phyloP scores from a whole-genome alignment of 106 monocot species.

The Platanthera zijinensis region DNA sequence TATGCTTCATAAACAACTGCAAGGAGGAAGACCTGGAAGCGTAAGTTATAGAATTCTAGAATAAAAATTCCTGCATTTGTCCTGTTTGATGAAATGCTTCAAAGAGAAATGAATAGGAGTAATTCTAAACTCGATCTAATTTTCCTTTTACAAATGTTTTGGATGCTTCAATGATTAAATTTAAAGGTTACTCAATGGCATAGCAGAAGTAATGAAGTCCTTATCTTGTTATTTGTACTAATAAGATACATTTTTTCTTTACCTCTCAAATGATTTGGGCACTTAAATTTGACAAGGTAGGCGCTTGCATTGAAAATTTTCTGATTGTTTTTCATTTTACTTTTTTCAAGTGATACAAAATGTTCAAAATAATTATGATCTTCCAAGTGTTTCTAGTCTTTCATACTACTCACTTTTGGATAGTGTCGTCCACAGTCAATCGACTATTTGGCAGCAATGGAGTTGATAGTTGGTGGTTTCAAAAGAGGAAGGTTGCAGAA shows the following conservation, averaged over 20 bases:
- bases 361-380: not conserved
- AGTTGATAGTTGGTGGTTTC: not conserved
- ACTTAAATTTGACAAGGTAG: not conserved
- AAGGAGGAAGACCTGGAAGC: too few relatives aligned
- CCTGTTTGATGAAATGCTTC: too few relatives aligned
- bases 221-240: not conserved
- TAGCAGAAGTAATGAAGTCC: not conserved
- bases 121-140: too few relatives aligned
- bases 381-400: not conserved
- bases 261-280: too few relatives aligned
- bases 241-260: not conserved
- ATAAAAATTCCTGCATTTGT: too few relatives aligned
- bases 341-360: not conserved
- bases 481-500: not conserved
- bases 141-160: too few relatives aligned
- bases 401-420: not conserved
- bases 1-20: too few relatives aligned
- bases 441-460: not conserved
- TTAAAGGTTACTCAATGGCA: too few relatives aligned
- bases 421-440: not conserved
- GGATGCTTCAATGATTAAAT: too few relatives aligned
- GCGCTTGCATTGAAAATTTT: not conserved
- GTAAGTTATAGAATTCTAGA: too few relatives aligned
- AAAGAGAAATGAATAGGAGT: too few relatives aligned
- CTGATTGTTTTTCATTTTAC: not conserved